Evolutionary conservation across 2,329 filamentous ascomycete genomes (phyloP), one percentile per base, ranked within the genome.

Genomic region (Alternaria angustiovoidea): DNA sequence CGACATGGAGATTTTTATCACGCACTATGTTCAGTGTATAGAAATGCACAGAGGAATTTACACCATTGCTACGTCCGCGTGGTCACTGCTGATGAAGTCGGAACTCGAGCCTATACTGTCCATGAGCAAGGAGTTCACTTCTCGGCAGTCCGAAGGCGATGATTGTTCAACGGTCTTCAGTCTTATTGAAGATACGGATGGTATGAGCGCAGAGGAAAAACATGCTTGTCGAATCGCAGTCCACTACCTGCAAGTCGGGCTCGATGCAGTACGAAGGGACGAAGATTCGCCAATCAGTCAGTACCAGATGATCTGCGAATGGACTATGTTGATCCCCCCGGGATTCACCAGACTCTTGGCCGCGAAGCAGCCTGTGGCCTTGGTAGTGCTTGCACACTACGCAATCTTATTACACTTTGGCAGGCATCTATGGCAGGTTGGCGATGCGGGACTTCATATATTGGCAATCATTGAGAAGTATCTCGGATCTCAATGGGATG

Each of bases 321-420:
- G 80, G 79, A 73, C 74, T 1, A 73, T 78, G 18, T 68, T 79
- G 51, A 63, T 80, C 14, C 65, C 72, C 3, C 67, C 64, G 14
- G 70, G 75, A 9, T 82, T 80, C 46, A 75, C 79, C 4, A 64
- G 56, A 7, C 66, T 81, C 51, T 63, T 84, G 7, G 69, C 74
- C 14, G 59, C 68, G 34, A 72, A 75, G 38, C 64, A 72, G 3
- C 78, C 80, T 0, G 82, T 84, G 63, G 82, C 81, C 1, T 71
- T 86, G 24, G 73, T 84, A 11, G 78, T 86, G 7, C 69, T 86
- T 22, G 83, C 82, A 6, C 80, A 85, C 64, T 85, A 84, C 51
- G 83, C 82, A 11, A 78, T 84, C 4, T 65, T 86, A 42, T 71
- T 85, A n/a, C 80, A 84, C 60, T 75, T 68, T 46, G 66, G 64